Conservation (phyloP, 768 basidiomycete genomes). For the Mrakia frigida region DNA sequence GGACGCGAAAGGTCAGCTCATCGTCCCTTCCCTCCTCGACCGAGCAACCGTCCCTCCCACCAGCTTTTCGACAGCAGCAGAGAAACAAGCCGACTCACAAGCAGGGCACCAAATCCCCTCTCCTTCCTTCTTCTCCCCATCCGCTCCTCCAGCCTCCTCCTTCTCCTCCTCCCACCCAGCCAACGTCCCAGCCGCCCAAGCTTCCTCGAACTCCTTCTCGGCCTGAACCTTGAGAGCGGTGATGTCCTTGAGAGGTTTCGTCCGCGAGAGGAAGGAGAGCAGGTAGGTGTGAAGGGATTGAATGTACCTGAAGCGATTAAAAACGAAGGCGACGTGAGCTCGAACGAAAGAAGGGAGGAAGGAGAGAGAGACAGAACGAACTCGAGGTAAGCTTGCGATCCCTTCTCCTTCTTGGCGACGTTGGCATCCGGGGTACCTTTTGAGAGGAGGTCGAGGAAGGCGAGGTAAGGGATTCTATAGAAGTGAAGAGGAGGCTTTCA, state of each 20-base stretch:
- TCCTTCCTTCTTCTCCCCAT: conserved; percentile 48
- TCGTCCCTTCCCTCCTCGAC: background rate
- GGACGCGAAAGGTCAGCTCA: conserved; percentile 14
- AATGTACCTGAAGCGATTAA: conserved; percentile 60
- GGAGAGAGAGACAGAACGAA: conserved; percentile 8
- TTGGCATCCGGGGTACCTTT: conserved; percentile 53
- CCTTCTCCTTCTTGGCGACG: conserved; percentile 40
- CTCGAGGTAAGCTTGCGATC: conserved; percentile 39
- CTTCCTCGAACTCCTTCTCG: conserved; percentile 63
- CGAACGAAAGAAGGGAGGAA: background rate
- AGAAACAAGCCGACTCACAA: too few species aligned
- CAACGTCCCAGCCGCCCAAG: conserved; percentile 74
- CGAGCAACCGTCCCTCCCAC: background rate
- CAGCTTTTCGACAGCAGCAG: too few species aligned
- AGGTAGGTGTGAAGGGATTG: conserved; percentile 75
- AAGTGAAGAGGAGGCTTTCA: background rate
- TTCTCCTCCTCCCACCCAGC: conserved; percentile 63
- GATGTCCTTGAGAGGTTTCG: conserved; percentile 74
- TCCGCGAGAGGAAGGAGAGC: conserved; percentile 75
- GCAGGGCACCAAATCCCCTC: conserved; percentile 89
- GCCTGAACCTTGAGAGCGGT: conserved; percentile 62
- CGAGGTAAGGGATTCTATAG: conserved; percentile 70
- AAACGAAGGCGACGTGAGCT: background rate
- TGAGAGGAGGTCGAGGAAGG: conserved; percentile 84
- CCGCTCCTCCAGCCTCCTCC: conserved; percentile 40